Percentiles rank a stretch among this genome's conserved stretches.
Conservation (phyloP, 345 rosid species). For the Aquilaria malaccensis region DNA sequence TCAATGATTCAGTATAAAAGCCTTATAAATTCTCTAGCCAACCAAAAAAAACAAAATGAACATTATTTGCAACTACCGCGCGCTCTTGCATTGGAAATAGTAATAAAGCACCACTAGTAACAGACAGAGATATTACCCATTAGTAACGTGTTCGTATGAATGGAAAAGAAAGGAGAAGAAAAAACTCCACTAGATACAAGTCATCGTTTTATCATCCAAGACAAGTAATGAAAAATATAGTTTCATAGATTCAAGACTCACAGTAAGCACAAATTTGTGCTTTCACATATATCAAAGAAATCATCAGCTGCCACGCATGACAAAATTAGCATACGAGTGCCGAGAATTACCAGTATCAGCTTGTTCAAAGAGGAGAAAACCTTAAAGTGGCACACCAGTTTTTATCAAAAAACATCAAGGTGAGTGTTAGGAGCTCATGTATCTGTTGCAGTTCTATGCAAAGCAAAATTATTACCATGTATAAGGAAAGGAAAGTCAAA, state of each 20-base stretch:
- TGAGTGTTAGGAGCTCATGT: not conserved
- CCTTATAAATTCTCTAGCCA: slow-evolving; percentile 17
- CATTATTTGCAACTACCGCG: not conserved
- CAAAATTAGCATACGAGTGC: not conserved
- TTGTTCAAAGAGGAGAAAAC: not conserved
- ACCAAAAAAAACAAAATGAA: not conserved
- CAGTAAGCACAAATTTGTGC: too few relatives aligned
- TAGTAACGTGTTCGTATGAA: not conserved
- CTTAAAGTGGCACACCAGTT: too few relatives aligned
- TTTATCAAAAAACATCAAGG: not conserved
- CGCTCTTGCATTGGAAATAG: too few relatives aligned
- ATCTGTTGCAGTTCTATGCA: not conserved
- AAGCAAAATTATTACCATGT: slow-evolving; percentile 4
- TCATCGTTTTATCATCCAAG: not conserved
- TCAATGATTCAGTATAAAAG: slow-evolving; percentile 11
- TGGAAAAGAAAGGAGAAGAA: not conserved
- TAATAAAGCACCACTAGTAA: too few relatives aligned
- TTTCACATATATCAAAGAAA: too few relatives aligned
- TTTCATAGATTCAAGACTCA: too few relatives aligned
- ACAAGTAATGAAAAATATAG: too few relatives aligned
- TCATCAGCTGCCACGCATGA: not conserved
- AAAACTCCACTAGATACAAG: not conserved
- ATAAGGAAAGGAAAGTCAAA: not conserved
- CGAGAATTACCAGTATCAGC: not conserved
- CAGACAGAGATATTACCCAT: not conserved